These are phyloP conservation scores for Coemansia sp. DNA, from an alignment of 192 early-diverging fungal genomes.

Conservation along the genomic window DNA sequence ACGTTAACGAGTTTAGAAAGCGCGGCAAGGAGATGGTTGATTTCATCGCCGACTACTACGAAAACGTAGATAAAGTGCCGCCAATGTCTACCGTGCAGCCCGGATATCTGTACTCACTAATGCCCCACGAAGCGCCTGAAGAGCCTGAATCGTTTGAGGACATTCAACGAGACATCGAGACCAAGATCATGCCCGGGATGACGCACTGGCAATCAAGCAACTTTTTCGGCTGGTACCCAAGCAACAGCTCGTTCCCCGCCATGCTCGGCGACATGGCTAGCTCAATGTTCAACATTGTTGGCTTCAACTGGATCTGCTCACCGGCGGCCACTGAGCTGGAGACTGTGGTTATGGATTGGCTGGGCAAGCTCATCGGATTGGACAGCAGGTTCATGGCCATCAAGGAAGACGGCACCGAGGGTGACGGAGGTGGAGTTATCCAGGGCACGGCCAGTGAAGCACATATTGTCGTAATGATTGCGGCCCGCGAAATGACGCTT, in stretches of 20 bases:
- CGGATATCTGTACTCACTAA: constrained; percentile 57
- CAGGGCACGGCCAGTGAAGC: constrained; percentile 65
- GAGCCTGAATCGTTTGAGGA: constrained; percentile 48
- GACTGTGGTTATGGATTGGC: constrained; percentile 63
- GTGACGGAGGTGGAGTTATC: constrained; percentile 65
- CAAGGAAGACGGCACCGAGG: constrained; percentile 46
- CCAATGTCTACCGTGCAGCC: constrained; percentile 59
- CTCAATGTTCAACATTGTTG: constrained; percentile 58
- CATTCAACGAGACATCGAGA: constrained; percentile 53
- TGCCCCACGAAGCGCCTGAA: constrained; percentile 62
- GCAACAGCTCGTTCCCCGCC: constrained; percentile 56
- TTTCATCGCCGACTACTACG: constrained; percentile 62
- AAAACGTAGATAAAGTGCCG: constrained; percentile 42
- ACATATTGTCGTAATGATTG: constrained; percentile 58
- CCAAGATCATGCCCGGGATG: constrained; percentile 65
- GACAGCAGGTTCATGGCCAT: constrained; percentile 56
- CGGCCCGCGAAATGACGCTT: constrained; percentile 54
- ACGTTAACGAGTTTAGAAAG: constrained; percentile 59
- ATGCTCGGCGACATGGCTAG: constrained; percentile 67
- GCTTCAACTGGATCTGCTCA: constrained; percentile 60
- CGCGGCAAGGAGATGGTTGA: constrained; percentile 64
- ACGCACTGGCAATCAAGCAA: constrained; percentile 72
- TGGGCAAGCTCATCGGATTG: constrained; percentile 61
- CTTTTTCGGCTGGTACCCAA: constrained; percentile 65
- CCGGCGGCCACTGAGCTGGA: constrained; percentile 69